Evolutionary conservation across 805 yeast species (phyloP).

Genomic region (Kregervanrija delftensis): DNA sequence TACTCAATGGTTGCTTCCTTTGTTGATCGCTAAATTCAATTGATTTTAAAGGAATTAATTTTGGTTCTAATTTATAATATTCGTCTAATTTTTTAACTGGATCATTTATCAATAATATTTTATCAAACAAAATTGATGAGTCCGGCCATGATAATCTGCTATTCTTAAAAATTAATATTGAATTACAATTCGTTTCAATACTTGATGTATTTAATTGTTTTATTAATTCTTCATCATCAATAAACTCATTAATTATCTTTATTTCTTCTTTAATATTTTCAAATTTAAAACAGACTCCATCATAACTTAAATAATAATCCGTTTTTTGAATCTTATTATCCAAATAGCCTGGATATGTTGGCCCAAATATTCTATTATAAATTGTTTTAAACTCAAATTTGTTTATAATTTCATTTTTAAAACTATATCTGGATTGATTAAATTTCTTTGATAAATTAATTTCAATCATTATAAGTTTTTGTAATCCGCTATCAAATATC

Average conservation of each 20-base stretch:
- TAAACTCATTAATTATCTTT: not conserved
- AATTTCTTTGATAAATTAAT: slow-evolving; percentile 12
- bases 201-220: slow-evolving; percentile 20
- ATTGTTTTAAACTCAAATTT: slow-evolving; percentile 33
- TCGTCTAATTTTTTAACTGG: not conserved
- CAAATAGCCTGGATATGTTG: slow-evolving; percentile 50
- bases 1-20: slow-evolving; percentile 5
- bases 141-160: slow-evolving; percentile 16
- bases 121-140: not conserved
- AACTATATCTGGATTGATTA: slow-evolving; percentile 8
- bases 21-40: slow-evolving; percentile 7
- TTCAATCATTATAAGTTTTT: slow-evolving; percentile 23
- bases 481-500: slow-evolving; percentile 21
- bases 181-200: slow-evolving; percentile 30
- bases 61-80: not conserved
- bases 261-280: slow-evolving; percentile 12
- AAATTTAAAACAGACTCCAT: slow-evolving; percentile 51
- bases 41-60: not conserved
- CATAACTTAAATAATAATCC: slow-evolving; percentile 43
- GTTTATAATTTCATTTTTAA: slow-evolving; percentile 17
- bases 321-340: slow-evolving; percentile 9
- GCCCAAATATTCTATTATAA: slow-evolving; percentile 54
- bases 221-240: slow-evolving; percentile 12
- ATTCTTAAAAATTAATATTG: slow-evolving; percentile 35
- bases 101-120: not conserved